Percentiles rank a stretch among this genome's conserved stretches.
Evolutionary conservation across 805 yeast species (phyloP).

Genomic region (Cyberlindnera galapagoensis): DNA sequence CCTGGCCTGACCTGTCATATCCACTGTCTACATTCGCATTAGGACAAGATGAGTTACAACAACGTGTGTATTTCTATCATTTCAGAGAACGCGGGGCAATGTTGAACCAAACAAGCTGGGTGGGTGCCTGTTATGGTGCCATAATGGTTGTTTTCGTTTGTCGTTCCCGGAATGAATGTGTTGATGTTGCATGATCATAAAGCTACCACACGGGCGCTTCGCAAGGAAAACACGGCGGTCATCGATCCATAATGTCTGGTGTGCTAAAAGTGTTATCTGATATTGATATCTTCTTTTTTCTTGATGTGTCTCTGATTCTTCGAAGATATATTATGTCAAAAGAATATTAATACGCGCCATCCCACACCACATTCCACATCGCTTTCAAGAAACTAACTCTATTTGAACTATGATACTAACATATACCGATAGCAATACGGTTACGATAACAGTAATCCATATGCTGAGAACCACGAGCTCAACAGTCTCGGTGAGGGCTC

Average conservation of each 20-base stretch:
- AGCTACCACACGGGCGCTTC: not conserved
- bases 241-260: not conserved
- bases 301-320: not conserved
- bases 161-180: not conserved
- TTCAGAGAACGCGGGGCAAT: not conserved
- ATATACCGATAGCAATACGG: conserved; percentile 12
- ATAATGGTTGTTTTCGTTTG: conserved; percentile 2
- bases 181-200: not conserved
- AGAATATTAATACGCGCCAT: not conserved
- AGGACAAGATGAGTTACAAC: conserved; percentile 14
- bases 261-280: not conserved
- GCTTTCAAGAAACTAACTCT: not conserved
- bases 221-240: not conserved
- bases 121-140: not conserved
- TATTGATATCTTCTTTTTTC: not conserved
- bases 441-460: conserved; percentile 23
- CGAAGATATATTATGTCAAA: not conserved
- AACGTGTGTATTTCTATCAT: conserved; percentile 4
- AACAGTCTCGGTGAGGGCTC: conserved; percentile 16
- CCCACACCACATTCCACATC: conserved; percentile 1
- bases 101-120: not conserved
- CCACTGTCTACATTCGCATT: too few relatives aligned
- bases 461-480: conserved; percentile 20
- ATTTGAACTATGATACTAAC: conserved; percentile 3
- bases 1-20: too few relatives aligned